These are phyloP conservation scores for Heliosperma pusillum DNA, from an alignment of 148 eudicot genomes.

Conservation along the genomic window DNA sequence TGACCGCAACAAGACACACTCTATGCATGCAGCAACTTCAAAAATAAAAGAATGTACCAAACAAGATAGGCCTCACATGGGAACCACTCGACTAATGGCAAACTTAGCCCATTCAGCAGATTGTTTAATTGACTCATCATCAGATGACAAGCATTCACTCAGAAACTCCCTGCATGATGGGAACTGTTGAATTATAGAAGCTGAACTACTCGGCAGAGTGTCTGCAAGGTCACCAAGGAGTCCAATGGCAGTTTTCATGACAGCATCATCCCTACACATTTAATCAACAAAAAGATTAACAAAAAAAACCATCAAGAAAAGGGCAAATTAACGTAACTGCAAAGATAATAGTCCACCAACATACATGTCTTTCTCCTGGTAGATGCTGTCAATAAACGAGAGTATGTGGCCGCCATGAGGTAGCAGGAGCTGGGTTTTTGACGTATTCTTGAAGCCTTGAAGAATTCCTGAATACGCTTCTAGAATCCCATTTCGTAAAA, in stretches of 20 bases:
- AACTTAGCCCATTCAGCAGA: constrained; percentile 96
- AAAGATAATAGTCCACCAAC: constrained; percentile 22
- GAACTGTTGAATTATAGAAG: constrained; percentile 82
- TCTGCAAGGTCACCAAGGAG: constrained; percentile 97
- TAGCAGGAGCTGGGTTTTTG: constrained; percentile 64
- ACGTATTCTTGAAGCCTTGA: constrained; percentile 87
- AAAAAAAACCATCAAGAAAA: background rate
- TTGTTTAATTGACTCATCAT: constrained; percentile 81
- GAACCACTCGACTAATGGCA: constrained; percentile 71
- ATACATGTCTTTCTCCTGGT: constrained; percentile 87
- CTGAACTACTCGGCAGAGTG: constrained; percentile 74
- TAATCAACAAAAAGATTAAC: background rate
- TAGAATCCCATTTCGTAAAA: constrained; percentile 75
- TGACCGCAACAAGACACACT: constrained; percentile 51
- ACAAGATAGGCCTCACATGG: constrained; percentile 51
- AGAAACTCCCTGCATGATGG: constrained; percentile 69
- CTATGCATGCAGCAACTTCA: constrained; percentile 81
- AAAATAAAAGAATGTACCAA: constrained; percentile 47
- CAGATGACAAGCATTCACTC: constrained; percentile 82
- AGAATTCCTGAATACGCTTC: constrained; percentile 92
- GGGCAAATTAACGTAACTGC: background rate
- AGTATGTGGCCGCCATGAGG: constrained; percentile 75
- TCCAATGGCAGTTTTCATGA: constrained; percentile 91
- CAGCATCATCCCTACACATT: constrained; percentile 73
- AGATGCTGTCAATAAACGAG: constrained; percentile 77